These are phyloP conservation scores for Talaromyces islandicus DNA, from an alignment of 2,329 filamentous ascomycete species.

Conservation along the genomic window DNA sequence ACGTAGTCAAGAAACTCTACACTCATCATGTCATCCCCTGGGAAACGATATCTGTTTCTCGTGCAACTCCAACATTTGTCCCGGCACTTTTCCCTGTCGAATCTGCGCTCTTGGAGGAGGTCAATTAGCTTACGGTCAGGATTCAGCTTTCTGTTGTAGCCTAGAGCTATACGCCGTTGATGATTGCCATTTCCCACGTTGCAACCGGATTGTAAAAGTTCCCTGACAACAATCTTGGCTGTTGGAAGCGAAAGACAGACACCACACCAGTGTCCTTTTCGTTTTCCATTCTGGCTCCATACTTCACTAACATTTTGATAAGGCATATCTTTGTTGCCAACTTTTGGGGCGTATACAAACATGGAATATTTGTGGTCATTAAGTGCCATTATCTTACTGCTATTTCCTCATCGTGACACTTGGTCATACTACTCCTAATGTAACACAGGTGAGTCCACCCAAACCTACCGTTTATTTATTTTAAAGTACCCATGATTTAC, in stretches of 20 bases:
- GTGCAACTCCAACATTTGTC: not conserved
- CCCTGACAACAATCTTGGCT: not conserved
- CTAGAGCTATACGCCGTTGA: not conserved
- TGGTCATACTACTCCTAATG: too few species aligned
- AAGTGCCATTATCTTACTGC: too few species aligned
- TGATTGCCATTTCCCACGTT: slow-evolving; percentile 1
- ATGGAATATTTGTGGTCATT: too few species aligned
- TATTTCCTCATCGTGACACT: too few species aligned
- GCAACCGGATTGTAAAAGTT: not conserved
- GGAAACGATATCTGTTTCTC: not conserved
- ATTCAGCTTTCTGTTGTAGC: not conserved
- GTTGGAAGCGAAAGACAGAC: not conserved
- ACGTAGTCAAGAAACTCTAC: not conserved
- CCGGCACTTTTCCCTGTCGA: not conserved
- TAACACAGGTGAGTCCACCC: too few species aligned
- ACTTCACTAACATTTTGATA: not conserved
- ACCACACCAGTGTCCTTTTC: slow-evolving; percentile 1
- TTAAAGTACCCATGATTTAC: too few species aligned
- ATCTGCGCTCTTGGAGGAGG: not conserved
- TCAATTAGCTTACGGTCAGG: not conserved
- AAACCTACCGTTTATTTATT: too few species aligned
- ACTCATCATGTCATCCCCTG: not conserved
- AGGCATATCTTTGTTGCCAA: too few species aligned
- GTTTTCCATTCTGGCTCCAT: slow-evolving; percentile 2
- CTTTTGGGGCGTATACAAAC: too few species aligned